Base-by-base conservation (phyloP, 129 eudicot genomes). In the Kitagawia praeruptora region DNA sequence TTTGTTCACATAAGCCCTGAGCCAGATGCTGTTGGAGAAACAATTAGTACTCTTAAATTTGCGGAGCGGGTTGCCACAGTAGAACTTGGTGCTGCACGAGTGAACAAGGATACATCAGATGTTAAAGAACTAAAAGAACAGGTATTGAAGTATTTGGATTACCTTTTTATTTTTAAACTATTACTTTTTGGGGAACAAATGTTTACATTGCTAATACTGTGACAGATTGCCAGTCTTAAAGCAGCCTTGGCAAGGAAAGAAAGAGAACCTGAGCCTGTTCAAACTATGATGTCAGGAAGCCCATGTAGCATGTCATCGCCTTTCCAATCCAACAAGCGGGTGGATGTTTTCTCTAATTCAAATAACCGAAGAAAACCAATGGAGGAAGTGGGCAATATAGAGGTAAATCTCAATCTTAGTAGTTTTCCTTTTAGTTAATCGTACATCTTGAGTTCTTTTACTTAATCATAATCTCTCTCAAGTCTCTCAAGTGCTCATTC, bases 1-100 rank as follows among this genome's bases (percentile, higher is more conserved):
- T 96, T 96, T 87, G 96, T 96, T 83, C 99, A 96, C 82, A 90
- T 96, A 92, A 92, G 99, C 87, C 99, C 99, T 8, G 99, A 96
- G 82, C 78, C 88, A 46, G 96, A 96, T 80, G 98, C 99, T 80
- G 83, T 92, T 72, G 99, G 99, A 75, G 99, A 96, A 86, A 96
- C 98, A 27, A 89, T 96, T 73, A 96, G 99, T 67, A 96, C 99
- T 81, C 98, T 96, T 15, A 96, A 96, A 84, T 96, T 96, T 85
- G 99, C 99, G 21, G 99, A 96, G 82, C 89, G 99, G 75, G 99
- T 96, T 23, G 93, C 99, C 41, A 92, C 93, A 54, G 99, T 96
- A 63, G 99, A 92, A 85, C 99, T 96, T 66, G 99, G 99, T 82
- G 95, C 98, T 75, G 99, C 99, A 25, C 90, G 90, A 78, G 98